Base-by-base conservation (phyloP, 352 stramenopile species). In the Peronospora destructor region DNA sequence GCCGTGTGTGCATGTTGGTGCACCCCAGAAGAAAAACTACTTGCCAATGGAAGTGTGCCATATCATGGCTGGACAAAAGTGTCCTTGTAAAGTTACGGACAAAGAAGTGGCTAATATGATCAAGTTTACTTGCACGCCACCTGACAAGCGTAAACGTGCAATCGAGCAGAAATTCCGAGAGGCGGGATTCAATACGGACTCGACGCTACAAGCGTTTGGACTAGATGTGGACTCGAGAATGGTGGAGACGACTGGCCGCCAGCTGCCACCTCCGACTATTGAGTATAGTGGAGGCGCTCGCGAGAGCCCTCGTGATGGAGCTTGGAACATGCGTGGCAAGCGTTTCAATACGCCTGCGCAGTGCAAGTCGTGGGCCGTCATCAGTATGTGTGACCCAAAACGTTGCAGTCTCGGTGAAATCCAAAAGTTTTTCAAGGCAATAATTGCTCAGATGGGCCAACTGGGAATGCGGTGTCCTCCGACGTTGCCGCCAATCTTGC, bases 31-130 rank as follows among this genome's bases (percentile, higher is more conserved):
- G 53, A 76, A 80, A 33, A 91, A 76, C 35, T 94, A 87, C 37
- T 45, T 91, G 47, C 84, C 84, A 5, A 87, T 94, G 49, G 84
- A 94, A 46, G 77, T 92, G 0, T 94, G 84, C 42, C 53, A 72
- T 41, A 83, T 87, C 14, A 60, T 85, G 44, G 66, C 49, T 0
- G 79, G 81, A 3, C 83, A 94, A 52, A 87, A 85, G 50, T 76
- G 71, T 45, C 73, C 78, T 0, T 76, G 78, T 44, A 94, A 94
- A 56, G 66, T 61, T 3, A 89, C 73, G 13, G 82, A 93, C 48
- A 81, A 68, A 17, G 79, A 94, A 25, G 84, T 87, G 8, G 71
- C 78, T 14, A 85, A 91, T 33, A 91, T 94, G 75, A 94, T 93
- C 33, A 41, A 51, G 0, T 82, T 86, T 39, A 84, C 78, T 17